These are phyloP conservation scores for Mycena epipterygia DNA, from an alignment of 768 basidiomycete genomes.

Conservation along the genomic window DNA sequence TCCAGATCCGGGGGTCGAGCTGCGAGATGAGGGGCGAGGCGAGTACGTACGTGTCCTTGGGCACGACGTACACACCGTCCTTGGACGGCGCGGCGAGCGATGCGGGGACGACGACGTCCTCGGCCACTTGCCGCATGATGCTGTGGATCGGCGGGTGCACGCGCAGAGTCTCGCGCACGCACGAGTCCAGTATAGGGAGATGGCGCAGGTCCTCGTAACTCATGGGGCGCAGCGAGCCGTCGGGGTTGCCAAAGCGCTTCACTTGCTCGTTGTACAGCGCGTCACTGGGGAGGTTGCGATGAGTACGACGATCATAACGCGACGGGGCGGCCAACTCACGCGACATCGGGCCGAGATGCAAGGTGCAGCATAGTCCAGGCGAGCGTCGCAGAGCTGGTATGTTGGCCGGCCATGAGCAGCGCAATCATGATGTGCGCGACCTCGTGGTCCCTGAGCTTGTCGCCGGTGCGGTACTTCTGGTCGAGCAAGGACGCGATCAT, in stretches of 20 bases:
- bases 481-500: slow-evolving; percentile 92
- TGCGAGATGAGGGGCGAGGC: slow-evolving; percentile 92
- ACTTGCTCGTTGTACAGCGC: slow-evolving; percentile 93
- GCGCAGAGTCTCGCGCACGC: slow-evolving; percentile 94
- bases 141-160: slow-evolving; percentile 97
- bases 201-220: slow-evolving; percentile 89
- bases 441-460: slow-evolving; percentile 85
- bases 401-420: slow-evolving; percentile 99
- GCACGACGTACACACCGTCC: slow-evolving; percentile 84
- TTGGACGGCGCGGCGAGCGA: slow-evolving; percentile 85
- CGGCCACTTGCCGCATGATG: slow-evolving; percentile 92
- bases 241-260: slow-evolving; percentile 80
- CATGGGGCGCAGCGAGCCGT: slow-evolving; percentile 84
- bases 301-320: not conserved
- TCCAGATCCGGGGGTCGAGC: slow-evolving; percentile 89
- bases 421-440: slow-evolving; percentile 99
- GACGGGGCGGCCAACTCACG: slow-evolving; percentile 61
- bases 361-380: slow-evolving; percentile 94
- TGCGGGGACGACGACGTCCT: slow-evolving; percentile 85
- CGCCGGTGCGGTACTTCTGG: slow-evolving; percentile 88
- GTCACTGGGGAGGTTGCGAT: slow-evolving; percentile 63
- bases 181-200: slow-evolving; percentile 87
- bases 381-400: slow-evolving; percentile 93
- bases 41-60: slow-evolving; percentile 90
- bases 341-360: slow-evolving; percentile 79